Conservation (phyloP, 2,329 filamentous ascomycete genomes). For the Tolypocladium paradoxum region DNA sequence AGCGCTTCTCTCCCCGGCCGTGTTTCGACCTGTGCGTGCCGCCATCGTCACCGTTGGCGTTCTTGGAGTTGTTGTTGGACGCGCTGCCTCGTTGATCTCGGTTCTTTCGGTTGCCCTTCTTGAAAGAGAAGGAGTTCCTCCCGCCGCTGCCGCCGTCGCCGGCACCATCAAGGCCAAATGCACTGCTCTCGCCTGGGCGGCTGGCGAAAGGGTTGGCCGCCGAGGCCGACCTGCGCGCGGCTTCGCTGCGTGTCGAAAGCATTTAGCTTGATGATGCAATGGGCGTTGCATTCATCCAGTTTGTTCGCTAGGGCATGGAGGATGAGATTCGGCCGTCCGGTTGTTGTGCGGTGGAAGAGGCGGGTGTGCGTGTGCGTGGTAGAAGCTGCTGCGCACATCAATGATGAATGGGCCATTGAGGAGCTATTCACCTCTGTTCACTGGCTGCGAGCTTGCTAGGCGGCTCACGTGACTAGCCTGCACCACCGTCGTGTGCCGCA, state of each 20-base stretch:
- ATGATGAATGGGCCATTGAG: background rate
- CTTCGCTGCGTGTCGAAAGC: conserved; percentile 25
- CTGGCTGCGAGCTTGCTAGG: background rate
- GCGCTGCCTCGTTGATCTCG: conserved; percentile 6
- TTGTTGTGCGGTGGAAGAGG: background rate
- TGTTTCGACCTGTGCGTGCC: conserved; percentile 9
- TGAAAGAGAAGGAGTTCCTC: conserved; percentile 3
- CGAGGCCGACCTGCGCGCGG: conserved; percentile 23
- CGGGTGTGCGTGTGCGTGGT: background rate
- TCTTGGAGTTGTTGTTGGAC: conserved; percentile 15
- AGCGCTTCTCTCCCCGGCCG: conserved; percentile 14
- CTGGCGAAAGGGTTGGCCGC: conserved; percentile 24
- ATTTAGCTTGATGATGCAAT: conserved; percentile 30
- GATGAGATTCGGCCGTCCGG: conserved; percentile 5
- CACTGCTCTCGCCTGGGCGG: conserved; percentile 1
- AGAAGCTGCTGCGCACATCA: background rate
- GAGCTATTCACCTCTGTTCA: background rate
- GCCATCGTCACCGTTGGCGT: conserved; percentile 14
- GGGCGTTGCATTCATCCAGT: conserved; percentile 26
- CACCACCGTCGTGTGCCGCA: background rate
- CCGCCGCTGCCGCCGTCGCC: conserved; percentile 5
- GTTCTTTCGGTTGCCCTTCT: conserved; percentile 14
- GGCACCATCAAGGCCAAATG: conserved; percentile 21
- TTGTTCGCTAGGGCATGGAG: conserved; percentile 22
- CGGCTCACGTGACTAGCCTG: background rate